Conservation (phyloP, 352 stramenopile species). For the Phytophthora citricola region DNA sequence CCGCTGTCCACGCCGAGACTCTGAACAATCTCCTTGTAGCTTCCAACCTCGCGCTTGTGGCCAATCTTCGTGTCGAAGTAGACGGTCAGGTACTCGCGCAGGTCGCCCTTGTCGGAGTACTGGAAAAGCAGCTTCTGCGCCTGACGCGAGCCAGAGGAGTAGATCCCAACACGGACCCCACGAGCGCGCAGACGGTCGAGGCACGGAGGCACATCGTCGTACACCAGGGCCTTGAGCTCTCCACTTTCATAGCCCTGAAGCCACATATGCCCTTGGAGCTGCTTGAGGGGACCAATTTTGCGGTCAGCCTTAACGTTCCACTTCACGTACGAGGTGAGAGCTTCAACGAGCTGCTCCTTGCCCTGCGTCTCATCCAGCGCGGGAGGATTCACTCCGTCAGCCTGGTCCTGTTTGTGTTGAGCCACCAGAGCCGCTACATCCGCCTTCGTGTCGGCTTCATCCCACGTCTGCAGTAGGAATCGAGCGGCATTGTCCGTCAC, state of each 20-base stretch:
- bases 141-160: slow-evolving; percentile 92
- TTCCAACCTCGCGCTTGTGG: slow-evolving; percentile 75
- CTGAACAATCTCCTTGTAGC: slow-evolving; percentile 85
- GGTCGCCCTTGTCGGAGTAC: slow-evolving; percentile 84
- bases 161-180: slow-evolving; percentile 91
- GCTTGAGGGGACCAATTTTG: slow-evolving; percentile 91
- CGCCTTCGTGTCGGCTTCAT: slow-evolving; percentile 49
- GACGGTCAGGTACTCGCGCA: slow-evolving; percentile 71
- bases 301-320: slow-evolving; percentile 78
- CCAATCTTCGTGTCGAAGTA: slow-evolving; percentile 91
- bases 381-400: slow-evolving; percentile 38
- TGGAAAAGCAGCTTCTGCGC: slow-evolving; percentile 90
- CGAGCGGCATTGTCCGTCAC: slow-evolving; percentile 65
- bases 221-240: slow-evolving; percentile 91
- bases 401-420: slow-evolving; percentile 52
- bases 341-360: slow-evolving; percentile 40
- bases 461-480: slow-evolving; percentile 71
- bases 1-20: slow-evolving; percentile 82
- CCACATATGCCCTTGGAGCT: slow-evolving; percentile 93
- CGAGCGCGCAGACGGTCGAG: slow-evolving; percentile 79
- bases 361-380: slow-evolving; percentile 27
- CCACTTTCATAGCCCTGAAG: slow-evolving; percentile 85
- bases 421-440: slow-evolving; percentile 55
- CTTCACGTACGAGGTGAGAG: slow-evolving; percentile 63
- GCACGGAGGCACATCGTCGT: slow-evolving; percentile 90